A percentile compares a stretch with the other conserved stretches of the same genome.
Conservation (phyloP, 768 basidiomycete species). For the Mycena kentingensis region DNA sequence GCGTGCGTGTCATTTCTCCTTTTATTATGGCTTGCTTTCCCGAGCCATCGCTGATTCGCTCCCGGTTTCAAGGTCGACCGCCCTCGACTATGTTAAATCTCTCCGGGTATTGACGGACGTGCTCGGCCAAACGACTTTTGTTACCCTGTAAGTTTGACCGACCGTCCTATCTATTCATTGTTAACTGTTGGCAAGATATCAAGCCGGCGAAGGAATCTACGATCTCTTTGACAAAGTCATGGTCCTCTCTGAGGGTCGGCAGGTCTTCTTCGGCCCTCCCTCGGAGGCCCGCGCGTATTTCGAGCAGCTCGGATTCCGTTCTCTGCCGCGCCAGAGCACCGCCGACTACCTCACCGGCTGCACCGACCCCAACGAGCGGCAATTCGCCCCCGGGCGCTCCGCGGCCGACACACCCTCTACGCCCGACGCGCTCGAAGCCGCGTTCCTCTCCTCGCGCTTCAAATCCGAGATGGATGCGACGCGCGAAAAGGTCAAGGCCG, state of each 20-base stretch:
- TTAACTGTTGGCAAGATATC: conserved; percentile 49
- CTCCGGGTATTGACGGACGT: conserved; percentile 83
- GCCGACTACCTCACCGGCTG: conserved; percentile 85
- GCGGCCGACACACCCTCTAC: conserved; percentile 63
- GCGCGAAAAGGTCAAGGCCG: conserved; percentile 55
- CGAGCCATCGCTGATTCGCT: no score
- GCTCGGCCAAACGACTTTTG: conserved; percentile 78
- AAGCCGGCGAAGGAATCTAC: conserved; percentile 81
- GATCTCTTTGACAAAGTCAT: conserved; percentile 86
- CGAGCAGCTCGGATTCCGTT: conserved; percentile 66
- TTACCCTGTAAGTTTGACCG: conserved; percentile 56
- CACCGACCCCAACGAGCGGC: conserved; percentile 85
- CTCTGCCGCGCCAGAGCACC: conserved; percentile 81
- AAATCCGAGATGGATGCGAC: conserved; percentile 45
- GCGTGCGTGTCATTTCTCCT: no score
- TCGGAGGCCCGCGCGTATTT: conserved; percentile 79
- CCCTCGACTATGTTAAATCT: conserved; percentile 80
- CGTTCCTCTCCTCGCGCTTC: conserved; percentile 55
- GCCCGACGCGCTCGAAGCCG: conserved; percentile 65
- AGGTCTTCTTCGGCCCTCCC: conserved; percentile 79
- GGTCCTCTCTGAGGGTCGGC: conserved; percentile 77
- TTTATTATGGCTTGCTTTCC: no score
- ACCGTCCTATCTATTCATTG: background rate
- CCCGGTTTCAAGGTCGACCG: no score
- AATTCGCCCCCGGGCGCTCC: conserved; percentile 65